Conservation (phyloP, 495 filamentous ascomycete species). For the Aspergillus cavernicola region DNA sequence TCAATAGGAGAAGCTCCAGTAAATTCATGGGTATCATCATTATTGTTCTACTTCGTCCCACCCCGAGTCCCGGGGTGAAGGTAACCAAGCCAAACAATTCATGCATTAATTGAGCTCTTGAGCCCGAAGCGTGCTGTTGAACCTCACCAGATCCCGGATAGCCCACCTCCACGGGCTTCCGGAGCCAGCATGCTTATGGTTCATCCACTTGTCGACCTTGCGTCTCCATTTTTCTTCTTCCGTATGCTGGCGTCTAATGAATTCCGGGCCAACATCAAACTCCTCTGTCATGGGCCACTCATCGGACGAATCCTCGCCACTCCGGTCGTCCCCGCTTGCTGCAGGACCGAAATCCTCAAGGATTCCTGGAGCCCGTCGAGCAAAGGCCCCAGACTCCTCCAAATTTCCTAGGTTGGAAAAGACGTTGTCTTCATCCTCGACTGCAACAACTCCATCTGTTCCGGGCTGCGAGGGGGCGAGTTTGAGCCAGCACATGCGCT, state of each 20-base stretch:
- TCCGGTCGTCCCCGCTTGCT: conserved; percentile 51
- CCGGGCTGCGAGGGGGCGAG: conserved; percentile 45
- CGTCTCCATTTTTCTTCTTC: conserved; percentile 89
- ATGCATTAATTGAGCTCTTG: conserved; percentile 12
- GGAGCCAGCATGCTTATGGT: conserved; percentile 38
- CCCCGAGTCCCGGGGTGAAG: neutral
- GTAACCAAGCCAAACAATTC: conserved; percentile 5
- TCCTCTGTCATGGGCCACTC: conserved; percentile 90
- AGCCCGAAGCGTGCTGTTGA: conserved; percentile 20
- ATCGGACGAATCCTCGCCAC: conserved; percentile 49
- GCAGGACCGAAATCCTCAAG: conserved; percentile 30
- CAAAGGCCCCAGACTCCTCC: conserved; percentile 51
- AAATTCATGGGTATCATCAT: conserved; percentile 16
- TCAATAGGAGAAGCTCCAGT: conserved; percentile 9
- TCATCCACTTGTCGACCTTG: conserved; percentile 76
- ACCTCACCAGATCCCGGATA: conserved; percentile 45
- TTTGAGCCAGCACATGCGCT: conserved; percentile 93
- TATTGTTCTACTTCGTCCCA: conserved; percentile 7
- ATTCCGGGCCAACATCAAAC: conserved; percentile 95
- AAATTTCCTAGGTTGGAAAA: conserved; percentile 74
- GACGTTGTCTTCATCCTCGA: conserved; percentile 63
- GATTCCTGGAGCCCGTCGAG: conserved; percentile 24
- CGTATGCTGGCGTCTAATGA: conserved; percentile 79
- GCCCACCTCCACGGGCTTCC: conserved; percentile 53
- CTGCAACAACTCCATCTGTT: conserved; percentile 21